Evolutionary conservation across 345 rosid genomes (phyloP), one percentile per base, ranked within the genome.

Genomic region (Linum tenue): DNA sequence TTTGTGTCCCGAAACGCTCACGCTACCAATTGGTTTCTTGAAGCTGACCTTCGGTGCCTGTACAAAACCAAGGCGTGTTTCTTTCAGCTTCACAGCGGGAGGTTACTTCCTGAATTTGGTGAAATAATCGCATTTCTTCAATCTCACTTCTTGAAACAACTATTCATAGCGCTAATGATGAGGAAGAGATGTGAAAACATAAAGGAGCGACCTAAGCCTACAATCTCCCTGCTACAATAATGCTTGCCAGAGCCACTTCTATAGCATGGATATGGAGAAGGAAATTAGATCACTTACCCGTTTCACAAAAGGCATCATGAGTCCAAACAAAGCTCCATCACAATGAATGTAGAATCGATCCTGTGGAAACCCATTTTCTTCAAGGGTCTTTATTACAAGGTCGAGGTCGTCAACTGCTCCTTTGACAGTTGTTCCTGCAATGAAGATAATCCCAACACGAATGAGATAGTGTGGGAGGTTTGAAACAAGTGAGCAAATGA

Each of bases 401-500:
- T 90, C 99, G 56, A 94, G 95, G 76, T 94, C 99, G 80, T 94
- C 96, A 3, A 90, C 97, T 37, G 97, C 99, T 76, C 99, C 97
- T 77, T 90, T 90, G 11, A 94, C 99, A 64, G 99, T 88, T 37
- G 99, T 90, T 69, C 97, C 97, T 88, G 73, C 62, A 75, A 22
- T 5, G 60, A 36, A 58, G 37, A 56, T 41, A n/a, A 43, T 56
- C 12, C 55, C 63, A 53, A 56, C 53, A 56, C 37, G 11, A 9
- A 48, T 9, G 53, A 48, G 60, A 56, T 31, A 56, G 4, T 1
- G 7, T 14, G 35, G 9, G 9, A 69, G 63, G 60, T 5, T 11
- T 37, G 9, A 22, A 55, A 37, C 48, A 5, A 3, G 39, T 22
- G 5, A 8, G 40, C 15, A 17, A 15, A 42, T 41, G 50, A 4